Percentiles rank a stretch among this genome's conserved stretches.
Conservation (phyloP, 2,329 filamentous ascomycete species). For the Alternaria viburni region DNA sequence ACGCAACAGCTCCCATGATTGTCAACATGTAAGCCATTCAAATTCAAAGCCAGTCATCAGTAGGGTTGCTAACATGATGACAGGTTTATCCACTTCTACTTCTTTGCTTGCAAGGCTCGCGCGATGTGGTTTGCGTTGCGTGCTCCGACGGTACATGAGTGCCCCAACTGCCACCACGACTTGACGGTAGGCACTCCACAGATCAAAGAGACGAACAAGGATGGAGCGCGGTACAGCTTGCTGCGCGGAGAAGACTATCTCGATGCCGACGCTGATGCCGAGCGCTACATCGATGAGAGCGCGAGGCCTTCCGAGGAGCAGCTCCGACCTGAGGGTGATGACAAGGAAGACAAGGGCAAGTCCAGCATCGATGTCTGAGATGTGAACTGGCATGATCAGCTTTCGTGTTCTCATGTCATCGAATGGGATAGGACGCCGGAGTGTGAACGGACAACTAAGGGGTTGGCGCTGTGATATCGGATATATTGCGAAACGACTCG, state of each 20-base stretch:
- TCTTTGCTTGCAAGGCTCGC: slow-evolving; percentile 13
- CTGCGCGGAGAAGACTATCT: slow-evolving; percentile 26
- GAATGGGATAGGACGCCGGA: not conserved
- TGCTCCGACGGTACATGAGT: slow-evolving; percentile 10
- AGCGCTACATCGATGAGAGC: slow-evolving; percentile 6
- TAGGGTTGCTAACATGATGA: not conserved
- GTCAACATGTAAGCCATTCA: slow-evolving; percentile 19
- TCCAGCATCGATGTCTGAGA: slow-evolving; percentile 13
- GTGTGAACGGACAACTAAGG: not conserved
- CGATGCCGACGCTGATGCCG: slow-evolving; percentile 21
- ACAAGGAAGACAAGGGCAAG: slow-evolving; percentile 17
- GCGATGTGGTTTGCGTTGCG: not conserved
- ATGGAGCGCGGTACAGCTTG: slow-evolving; percentile 20
- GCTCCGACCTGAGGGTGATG: slow-evolving; percentile 6
- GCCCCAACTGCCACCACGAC: slow-evolving; percentile 24
- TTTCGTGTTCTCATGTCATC: not conserved
- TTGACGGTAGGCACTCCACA: not conserved
- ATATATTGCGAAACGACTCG: not conserved
- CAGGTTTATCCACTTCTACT: slow-evolving; percentile 19
- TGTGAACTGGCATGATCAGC: not conserved
- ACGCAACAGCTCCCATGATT: slow-evolving; percentile 26
- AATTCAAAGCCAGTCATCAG: not conserved
- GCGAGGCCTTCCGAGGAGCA: slow-evolving; percentile 12
- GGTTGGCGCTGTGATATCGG: not conserved
- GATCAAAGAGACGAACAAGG: slow-evolving; percentile 1